These are phyloP conservation scores for Parafenestella ontariensis DNA, from an alignment of 2,329 filamentous ascomycete genomes.

Conservation along the genomic window DNA sequence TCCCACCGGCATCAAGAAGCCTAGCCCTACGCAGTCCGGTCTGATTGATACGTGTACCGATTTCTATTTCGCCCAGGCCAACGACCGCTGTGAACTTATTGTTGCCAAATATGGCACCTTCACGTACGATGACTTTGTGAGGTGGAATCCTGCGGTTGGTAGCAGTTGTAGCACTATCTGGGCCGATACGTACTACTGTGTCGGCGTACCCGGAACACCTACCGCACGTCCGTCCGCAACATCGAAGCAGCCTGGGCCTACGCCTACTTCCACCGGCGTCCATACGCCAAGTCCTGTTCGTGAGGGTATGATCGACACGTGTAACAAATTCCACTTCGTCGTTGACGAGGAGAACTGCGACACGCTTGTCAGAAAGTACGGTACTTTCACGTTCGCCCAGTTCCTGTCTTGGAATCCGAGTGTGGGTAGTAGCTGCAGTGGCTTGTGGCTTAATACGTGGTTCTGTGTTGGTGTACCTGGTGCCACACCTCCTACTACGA, in stretches of 20 bases:
- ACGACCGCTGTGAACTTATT: slow-evolving; percentile 16
- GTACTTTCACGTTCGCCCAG: slow-evolving; percentile 12
- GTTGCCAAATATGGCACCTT: slow-evolving; percentile 14
- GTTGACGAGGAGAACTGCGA: not conserved
- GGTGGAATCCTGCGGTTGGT: slow-evolving; percentile 19
- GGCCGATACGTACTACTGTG: not conserved
- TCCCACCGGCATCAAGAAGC: slow-evolving; percentile 11
- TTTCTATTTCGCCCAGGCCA: slow-evolving; percentile 15
- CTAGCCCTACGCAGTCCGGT: slow-evolving; percentile 16
- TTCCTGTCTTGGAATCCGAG: slow-evolving; percentile 22
- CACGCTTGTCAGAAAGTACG: slow-evolving; percentile 10
- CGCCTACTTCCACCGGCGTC: not conserved
- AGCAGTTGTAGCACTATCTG: slow-evolving; percentile 6
- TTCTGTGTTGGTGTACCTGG: slow-evolving; percentile 6
- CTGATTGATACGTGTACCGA: slow-evolving; percentile 14
- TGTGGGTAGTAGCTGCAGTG: slow-evolving; percentile 2
- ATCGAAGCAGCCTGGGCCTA: not conserved
- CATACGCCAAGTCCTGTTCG: slow-evolving; percentile 6
- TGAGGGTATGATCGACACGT: slow-evolving; percentile 7
- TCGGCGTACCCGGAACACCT: not conserved
- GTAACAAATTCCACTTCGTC: slow-evolving; percentile 9
- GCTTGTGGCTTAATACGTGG: slow-evolving; percentile 5
- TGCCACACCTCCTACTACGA: not conserved
- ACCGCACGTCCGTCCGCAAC: not conserved
- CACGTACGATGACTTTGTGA: slow-evolving; percentile 12